These are phyloP conservation scores for Beauveria rudraprayagi DNA, from an alignment of 2,329 filamentous ascomycete genomes.

Conservation along the genomic window DNA sequence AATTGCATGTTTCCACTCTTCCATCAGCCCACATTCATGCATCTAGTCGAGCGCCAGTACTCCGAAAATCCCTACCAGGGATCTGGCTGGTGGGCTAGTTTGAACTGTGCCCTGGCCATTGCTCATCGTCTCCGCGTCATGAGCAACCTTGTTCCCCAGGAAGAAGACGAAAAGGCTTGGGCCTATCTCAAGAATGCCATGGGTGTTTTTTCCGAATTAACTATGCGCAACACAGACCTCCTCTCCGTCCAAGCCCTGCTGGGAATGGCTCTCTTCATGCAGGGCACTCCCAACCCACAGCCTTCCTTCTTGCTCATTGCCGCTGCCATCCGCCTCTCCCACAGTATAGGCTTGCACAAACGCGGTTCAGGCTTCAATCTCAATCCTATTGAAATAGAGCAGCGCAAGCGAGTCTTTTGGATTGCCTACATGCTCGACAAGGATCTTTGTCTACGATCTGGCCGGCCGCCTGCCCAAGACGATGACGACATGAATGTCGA, in stretches of 20 bases:
- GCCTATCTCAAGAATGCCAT: slow-evolving; percentile 94
- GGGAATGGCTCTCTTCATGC: slow-evolving; percentile 89
- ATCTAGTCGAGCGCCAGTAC: slow-evolving; percentile 89
- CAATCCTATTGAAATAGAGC: slow-evolving; percentile 89
- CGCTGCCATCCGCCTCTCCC: slow-evolving; percentile 80
- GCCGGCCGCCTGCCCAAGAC: slow-evolving; percentile 52
- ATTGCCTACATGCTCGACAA: slow-evolving; percentile 59
- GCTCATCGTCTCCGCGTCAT: slow-evolving; percentile 87
- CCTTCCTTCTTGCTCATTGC: slow-evolving; percentile 87
- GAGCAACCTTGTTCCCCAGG: slow-evolving; percentile 83
- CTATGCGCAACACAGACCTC: slow-evolving; percentile 92
- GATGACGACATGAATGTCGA: slow-evolving; percentile 87
- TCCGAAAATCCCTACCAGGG: slow-evolving; percentile 87
- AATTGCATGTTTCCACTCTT: slow-evolving; percentile 98
- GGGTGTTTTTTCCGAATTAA: slow-evolving; percentile 84
- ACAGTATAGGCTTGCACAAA: slow-evolving; percentile 94
- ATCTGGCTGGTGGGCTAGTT: slow-evolving; percentile 95
- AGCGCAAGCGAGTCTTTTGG: slow-evolving; percentile 62
- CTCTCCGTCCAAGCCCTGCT: slow-evolving; percentile 89
- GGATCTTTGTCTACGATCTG: slow-evolving; percentile 51
- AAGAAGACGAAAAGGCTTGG: slow-evolving; percentile 94
- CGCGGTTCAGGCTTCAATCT: slow-evolving; percentile 86
- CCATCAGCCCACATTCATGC: slow-evolving; percentile 97
- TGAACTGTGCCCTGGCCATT: slow-evolving; percentile 91
- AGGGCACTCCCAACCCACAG: slow-evolving; percentile 94